Evolutionary conservation across 1,284 basidiomycete genomes (phyloP), one percentile per base, ranked within the genome.

Genomic region (Leccinum pachyderme): DNA sequence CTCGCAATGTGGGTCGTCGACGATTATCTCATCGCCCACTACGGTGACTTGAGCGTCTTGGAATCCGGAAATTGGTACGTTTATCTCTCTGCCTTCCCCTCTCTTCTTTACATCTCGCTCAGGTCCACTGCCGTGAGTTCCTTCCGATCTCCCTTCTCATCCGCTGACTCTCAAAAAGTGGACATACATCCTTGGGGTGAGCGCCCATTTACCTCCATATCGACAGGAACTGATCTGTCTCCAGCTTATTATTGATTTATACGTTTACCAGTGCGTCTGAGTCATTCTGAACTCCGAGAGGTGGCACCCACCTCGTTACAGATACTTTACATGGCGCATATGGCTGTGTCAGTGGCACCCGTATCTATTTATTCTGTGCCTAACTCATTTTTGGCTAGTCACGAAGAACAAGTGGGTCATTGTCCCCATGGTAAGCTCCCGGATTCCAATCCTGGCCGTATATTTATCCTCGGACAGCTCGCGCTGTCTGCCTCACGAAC

Each of bases 251-350:
- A 64, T 69, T 33, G 69, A 69, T 54, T 65, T 70, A 27, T 57
- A 67, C 35, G 68, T 69, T 35, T 71, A 71, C 32, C 22, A 61
- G 67, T 67, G 27, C 51, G 67, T 52, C 25, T 3, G 24, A 11
- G 12, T 9, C 39, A 15, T 2, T 15, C 27, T 29, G 15, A 18
- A 18, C 13, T 5, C 25, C 9, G 22, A 12, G 7, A 13, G 2
- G 6, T 12, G 8, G 46, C 24, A 46, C 37, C 12, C 4, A n/a
- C 18, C 48, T 5, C 27, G 9, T 44, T 12, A 7, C 45, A 71
- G 67, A 4, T 69, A 69, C 51, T 69, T 69, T 47, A 69, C 64
- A 4, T 69, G 67, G 67, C 61, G 69, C 5, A 61, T 69, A 63
- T 69, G 69, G 69, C 25, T 51, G 32, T 71, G 67, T 71, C 46